These are phyloP conservation scores for Microcos paniculata DNA, from an alignment of 345 rosid genomes.

Conservation along the genomic window DNA sequence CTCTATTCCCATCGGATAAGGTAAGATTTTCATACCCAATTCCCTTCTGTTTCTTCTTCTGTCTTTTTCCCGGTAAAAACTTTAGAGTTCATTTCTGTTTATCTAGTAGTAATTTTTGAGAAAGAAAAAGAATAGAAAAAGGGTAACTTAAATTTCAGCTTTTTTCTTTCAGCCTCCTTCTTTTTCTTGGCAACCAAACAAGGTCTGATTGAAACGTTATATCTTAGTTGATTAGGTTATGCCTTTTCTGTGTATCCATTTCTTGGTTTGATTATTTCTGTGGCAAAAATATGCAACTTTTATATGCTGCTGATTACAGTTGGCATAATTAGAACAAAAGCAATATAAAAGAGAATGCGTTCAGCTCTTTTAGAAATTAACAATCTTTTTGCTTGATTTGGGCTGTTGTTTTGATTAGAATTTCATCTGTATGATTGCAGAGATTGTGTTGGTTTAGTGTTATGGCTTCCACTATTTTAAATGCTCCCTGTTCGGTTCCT, in stretches of 20 bases:
- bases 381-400: neutral
- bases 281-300: neutral
- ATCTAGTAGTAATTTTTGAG: neutral
- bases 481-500: conserved; percentile 30
- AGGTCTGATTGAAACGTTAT: neutral
- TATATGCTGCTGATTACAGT: neutral
- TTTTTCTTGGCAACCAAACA: neutral
- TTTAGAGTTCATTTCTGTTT: conserved; percentile 1
- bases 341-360: neutral
- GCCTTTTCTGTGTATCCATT: neutral
- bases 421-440: neutral
- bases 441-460: neutral
- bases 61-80: neutral
- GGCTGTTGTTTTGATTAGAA: neutral
- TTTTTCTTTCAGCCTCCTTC: neutral
- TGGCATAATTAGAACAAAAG: neutral
- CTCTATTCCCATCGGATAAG: conserved; percentile 16
- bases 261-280: neutral
- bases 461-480: conserved; percentile 39
- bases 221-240: neutral
- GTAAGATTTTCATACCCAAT: conserved; percentile 11
- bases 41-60: neutral
- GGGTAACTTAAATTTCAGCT: neutral
- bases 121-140: neutral
- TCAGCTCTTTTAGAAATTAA: neutral